Percentiles rank a stretch among this genome's conserved stretches.
These are phyloP conservation scores for Crataegus laevigata DNA, from an alignment of 306 rosid genomes.

Conservation along the genomic window DNA sequence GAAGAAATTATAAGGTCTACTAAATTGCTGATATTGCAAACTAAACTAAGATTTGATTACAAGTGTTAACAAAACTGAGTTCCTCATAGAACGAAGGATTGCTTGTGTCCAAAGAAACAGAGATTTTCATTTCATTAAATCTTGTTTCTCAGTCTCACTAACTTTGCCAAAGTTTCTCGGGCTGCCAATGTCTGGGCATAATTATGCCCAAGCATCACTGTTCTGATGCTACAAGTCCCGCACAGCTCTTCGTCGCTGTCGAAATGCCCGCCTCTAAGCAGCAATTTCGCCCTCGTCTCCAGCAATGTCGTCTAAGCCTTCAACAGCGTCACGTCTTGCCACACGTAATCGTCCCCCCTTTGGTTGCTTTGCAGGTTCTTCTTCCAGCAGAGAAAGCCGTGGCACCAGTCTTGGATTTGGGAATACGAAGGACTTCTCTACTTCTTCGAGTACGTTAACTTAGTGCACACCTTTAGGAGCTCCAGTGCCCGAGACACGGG, in stretches of 20 bases:
- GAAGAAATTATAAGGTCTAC: not conserved
- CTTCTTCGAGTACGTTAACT: constrained; percentile 82
- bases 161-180: constrained; percentile 74
- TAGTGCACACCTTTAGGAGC: constrained; percentile 74
- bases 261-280: constrained; percentile 64
- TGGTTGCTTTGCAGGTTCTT: constrained; percentile 52
- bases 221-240: constrained; percentile 81
- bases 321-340: constrained; percentile 85
- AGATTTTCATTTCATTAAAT: constrained; percentile 19
- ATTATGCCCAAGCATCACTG: constrained; percentile 82
- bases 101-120: constrained; percentile 1
- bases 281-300: constrained; percentile 79
- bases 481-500: constrained; percentile 33
- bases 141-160: constrained; percentile 79
- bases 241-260: constrained; percentile 77
- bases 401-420: constrained; percentile 81
- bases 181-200: constrained; percentile 81
- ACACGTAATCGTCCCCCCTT: constrained; percentile 70
- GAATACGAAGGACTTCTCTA: constrained; percentile 82
- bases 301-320: constrained; percentile 57
- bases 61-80: constrained; percentile 20
- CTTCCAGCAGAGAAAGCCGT: constrained; percentile 73
- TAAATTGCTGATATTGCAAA: constrained; percentile 2
- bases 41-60: constrained; percentile 18
- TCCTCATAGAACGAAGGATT: constrained; percentile 6